Conservation (phyloP, 1,139 yeast genomes). For the Trichomonascaceae sp. region DNA sequence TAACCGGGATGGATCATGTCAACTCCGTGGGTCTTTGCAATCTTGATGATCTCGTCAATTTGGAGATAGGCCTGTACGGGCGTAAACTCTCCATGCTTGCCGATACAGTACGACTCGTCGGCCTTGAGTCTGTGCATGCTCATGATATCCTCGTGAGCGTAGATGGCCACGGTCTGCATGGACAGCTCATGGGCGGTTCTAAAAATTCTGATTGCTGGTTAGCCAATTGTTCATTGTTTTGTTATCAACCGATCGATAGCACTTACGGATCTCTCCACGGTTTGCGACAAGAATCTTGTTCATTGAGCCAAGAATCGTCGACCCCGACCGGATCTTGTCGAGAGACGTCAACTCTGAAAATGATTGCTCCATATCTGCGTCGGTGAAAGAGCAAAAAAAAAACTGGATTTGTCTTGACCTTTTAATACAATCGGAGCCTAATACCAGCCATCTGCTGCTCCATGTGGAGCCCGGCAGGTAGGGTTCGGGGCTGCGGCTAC, state of each 20-base stretch:
- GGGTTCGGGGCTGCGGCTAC: no score
- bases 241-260: conserved; percentile 1
- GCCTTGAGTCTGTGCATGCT: conserved; percentile 76
- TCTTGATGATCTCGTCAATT: conserved; percentile 85
- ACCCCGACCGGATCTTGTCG: conserved; percentile 27
- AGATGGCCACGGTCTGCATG: conserved; percentile 95
- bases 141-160: conserved; percentile 90
- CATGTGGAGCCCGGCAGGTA: no score
- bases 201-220: conserved; percentile 36
- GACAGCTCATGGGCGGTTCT: conserved; percentile 96
- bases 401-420: neutral
- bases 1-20: conserved; percentile 99
- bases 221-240: conserved; percentile 4
- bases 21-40: conserved; percentile 78
- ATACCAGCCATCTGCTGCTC: no score
- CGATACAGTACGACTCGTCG: conserved; percentile 58
- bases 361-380: conserved; percentile 17
- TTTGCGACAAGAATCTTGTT: conserved; percentile 57
- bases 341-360: conserved; percentile 17
- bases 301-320: conserved; percentile 28
- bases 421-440: neutral
- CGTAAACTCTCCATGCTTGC: conserved; percentile 75
- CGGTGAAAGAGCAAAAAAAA: neutral
- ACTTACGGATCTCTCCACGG: conserved; percentile 75
- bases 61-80: conserved; percentile 96